These are phyloP conservation scores for Neolentinus lepideus DNA, from an alignment of 1,284 basidiomycete species.

Conservation along the genomic window DNA sequence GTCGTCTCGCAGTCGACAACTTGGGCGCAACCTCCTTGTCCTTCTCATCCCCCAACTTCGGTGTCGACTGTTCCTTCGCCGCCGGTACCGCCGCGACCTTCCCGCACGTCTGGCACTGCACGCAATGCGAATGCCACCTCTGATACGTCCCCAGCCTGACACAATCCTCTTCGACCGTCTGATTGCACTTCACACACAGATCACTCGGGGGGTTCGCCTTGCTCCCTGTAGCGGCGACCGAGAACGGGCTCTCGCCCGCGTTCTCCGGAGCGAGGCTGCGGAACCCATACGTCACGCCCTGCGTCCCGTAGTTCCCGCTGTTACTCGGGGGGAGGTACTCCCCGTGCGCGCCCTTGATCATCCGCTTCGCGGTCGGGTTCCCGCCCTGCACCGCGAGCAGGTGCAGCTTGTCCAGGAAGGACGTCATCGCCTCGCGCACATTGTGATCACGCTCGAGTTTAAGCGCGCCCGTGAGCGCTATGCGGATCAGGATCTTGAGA, in stretches of 20 bases:
- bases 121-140: constrained; percentile 93
- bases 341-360: constrained; percentile 62
- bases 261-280: constrained; percentile 83
- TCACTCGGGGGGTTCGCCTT: constrained; percentile 74
- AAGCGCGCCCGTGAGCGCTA: constrained; percentile 92
- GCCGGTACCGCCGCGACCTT: constrained; percentile 63
- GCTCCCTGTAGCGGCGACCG: constrained; percentile 19
- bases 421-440: constrained; percentile 77
- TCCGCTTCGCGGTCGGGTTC: constrained; percentile 67
- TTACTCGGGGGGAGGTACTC: constrained; percentile 39
- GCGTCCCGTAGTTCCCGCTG: constrained; percentile 55
- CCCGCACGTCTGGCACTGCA: constrained; percentile 79
- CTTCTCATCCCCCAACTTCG: constrained; percentile 23
- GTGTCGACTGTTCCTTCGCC: constrained; percentile 40
- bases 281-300: constrained; percentile 82
- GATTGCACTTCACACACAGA: constrained; percentile 83
- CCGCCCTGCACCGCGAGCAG: constrained; percentile 84
- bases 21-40: constrained; percentile 47
- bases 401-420: constrained; percentile 90
- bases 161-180: constrained; percentile 97
- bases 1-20: constrained; percentile 55
- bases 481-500: constrained; percentile 98
- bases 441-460: constrained; percentile 90
- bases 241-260: constrained; percentile 82
- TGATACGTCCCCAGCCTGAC: constrained; percentile 89